phyloP scores from a whole-genome alignment of 2,329 filamentous ascomycete genomes.

The Cladosporium sp. region DNA sequence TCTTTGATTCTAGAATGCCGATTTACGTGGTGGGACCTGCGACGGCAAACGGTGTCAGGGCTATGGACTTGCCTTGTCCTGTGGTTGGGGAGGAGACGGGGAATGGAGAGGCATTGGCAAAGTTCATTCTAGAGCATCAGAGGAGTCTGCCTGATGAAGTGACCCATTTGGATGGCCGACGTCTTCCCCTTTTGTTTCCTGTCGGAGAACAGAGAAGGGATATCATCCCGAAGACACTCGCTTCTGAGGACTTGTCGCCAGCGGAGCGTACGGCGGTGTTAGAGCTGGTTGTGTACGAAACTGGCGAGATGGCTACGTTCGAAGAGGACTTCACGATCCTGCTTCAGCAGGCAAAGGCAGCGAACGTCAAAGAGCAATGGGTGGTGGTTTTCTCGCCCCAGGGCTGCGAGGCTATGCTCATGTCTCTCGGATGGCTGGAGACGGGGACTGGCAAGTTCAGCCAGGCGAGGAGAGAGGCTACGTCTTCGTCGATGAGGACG shows the following conservation, averaged over 20 bases:
- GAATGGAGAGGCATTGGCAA: conserved; percentile 73
- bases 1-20: conserved; percentile 47
- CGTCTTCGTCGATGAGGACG: conserved; percentile 86
- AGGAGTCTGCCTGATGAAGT: conserved; percentile 35
- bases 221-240: conserved; percentile 78
- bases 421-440: conserved; percentile 46
- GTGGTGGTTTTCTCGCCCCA: conserved; percentile 66
- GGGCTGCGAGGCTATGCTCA: conserved; percentile 57
- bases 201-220: conserved; percentile 87
- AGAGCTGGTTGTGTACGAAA: conserved; percentile 83
- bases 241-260: conserved; percentile 48
- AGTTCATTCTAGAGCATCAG: conserved; percentile 76
- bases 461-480: conserved; percentile 59
- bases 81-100: conserved; percentile 79
- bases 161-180: conserved; percentile 32
- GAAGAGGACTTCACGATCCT: conserved; percentile 55
- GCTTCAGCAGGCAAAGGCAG: conserved; percentile 39
- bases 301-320: conserved; percentile 76
- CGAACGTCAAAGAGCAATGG: conserved; percentile 52
- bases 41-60: conserved; percentile 66
- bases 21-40: conserved; percentile 80
- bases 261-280: conserved; percentile 60
- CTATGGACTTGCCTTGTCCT: conserved; percentile 47
- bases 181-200: conserved; percentile 71
- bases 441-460: conserved; percentile 34